phyloP scores from a whole-genome alignment of 306 rosid species.

The Gastrolobium villosum region DNA sequence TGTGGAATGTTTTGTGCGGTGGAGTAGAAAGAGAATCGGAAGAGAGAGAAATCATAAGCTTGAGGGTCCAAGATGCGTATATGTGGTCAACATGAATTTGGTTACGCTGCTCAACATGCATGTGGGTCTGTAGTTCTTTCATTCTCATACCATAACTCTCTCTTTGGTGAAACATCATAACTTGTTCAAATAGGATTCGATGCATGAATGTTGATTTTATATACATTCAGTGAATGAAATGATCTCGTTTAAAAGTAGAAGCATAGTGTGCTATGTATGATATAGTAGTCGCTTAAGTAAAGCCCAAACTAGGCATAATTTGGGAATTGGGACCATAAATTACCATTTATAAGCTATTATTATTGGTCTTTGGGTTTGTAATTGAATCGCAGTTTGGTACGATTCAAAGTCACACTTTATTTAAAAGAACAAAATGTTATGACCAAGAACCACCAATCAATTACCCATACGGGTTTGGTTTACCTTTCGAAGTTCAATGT shows the following conservation, averaged over 20 bases:
- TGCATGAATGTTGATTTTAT: not conserved
- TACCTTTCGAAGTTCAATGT: not conserved
- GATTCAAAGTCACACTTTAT: slow-evolving; percentile 11
- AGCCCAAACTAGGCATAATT: not conserved
- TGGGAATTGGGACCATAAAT: not conserved
- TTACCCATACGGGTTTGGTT: not conserved
- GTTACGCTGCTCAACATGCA: slow-evolving; percentile 12
- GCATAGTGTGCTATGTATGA: not conserved
- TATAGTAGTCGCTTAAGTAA: not conserved
- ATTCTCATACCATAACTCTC: not conserved
- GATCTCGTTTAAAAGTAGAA: not conserved
- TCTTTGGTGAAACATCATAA: not conserved
- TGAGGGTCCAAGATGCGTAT: slow-evolving; percentile 9
- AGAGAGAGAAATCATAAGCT: not conserved
- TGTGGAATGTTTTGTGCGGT: not conserved
- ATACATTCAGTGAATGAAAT: slow-evolving; percentile 6
- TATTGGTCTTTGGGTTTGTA: not conserved
- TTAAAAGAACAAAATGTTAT: not conserved
- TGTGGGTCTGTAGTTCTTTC: not conserved
- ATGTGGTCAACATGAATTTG: not conserved
- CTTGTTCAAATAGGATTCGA: slow-evolving; percentile 20
- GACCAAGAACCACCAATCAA: not conserved
- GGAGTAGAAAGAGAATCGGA: not conserved
- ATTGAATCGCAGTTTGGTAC: slow-evolving; percentile 21
- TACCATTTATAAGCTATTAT: not conserved